These are phyloP conservation scores for Dictyostelium gargantuum DNA, from an alignment of 208 protist genomes.

Conservation along the genomic window DNA sequence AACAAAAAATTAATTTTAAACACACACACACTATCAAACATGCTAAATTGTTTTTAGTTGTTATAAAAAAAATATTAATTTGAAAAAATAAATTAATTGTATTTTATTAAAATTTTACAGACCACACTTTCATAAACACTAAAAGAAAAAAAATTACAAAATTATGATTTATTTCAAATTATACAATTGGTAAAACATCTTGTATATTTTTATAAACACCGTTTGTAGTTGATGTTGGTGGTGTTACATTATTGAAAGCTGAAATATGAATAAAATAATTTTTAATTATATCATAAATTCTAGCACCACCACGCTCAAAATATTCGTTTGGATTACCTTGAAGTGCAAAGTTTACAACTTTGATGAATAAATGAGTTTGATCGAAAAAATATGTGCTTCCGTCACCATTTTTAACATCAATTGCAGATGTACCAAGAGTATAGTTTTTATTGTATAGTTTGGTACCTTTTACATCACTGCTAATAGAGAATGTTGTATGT, in stretches of 20 bases:
- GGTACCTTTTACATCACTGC: background rate
- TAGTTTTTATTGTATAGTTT: background rate
- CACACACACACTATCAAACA: too few species aligned
- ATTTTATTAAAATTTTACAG: too few species aligned
- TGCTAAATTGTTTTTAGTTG: too few species aligned
- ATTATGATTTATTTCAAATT: too few species aligned
- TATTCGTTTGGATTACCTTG: background rate
- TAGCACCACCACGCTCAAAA: background rate
- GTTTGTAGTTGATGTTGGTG: background rate
- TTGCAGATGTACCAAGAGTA: background rate
- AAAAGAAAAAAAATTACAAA: too few species aligned
- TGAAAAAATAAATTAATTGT: too few species aligned
- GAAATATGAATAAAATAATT: background rate
- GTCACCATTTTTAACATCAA: background rate
- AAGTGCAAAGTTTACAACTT: background rate
- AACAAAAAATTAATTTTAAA: too few species aligned
- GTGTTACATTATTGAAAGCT: background rate
- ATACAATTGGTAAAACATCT: background rate
- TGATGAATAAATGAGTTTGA: background rate
- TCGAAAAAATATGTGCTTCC: constrained; percentile 2
- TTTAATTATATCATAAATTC: background rate
- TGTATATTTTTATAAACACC: background rate
- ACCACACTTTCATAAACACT: too few species aligned
- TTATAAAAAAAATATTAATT: too few species aligned
- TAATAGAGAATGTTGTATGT: background rate